These are phyloP conservation scores for Silene conica DNA, from an alignment of 148 eudicot species.

Conservation along the genomic window DNA sequence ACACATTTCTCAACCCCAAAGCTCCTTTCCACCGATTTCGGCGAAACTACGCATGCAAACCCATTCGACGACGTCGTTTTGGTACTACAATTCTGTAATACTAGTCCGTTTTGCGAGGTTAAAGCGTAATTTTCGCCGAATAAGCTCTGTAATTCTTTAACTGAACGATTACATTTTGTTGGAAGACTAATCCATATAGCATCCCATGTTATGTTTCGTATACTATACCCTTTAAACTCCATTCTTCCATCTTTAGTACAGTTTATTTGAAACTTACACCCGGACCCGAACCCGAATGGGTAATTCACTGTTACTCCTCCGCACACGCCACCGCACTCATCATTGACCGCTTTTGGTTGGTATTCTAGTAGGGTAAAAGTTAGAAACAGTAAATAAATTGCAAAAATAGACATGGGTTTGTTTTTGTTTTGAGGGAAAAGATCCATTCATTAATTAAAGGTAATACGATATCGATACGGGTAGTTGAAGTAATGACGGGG, in stretches of 20 bases:
- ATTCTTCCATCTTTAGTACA: constrained; percentile 32
- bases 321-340: constrained; percentile 35
- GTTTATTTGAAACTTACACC: constrained; percentile 43
- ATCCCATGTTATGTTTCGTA: constrained; percentile 42
- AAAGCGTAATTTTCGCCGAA: constrained; percentile 39
- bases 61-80: neutral
- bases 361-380: neutral
- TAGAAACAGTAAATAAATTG: neutral
- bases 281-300: constrained; percentile 69
- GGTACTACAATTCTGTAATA: constrained; percentile 38
- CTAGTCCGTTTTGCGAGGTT: constrained; percentile 41
- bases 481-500: neutral
- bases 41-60: constrained; percentile 33
- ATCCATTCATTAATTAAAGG: no score
- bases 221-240: constrained; percentile 25
- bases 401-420: no score
- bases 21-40: constrained; percentile 23
- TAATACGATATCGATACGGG: neutral
- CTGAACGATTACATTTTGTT: constrained; percentile 43
- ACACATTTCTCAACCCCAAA: constrained; percentile 24
- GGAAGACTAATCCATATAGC: constrained; percentile 37
- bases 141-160: constrained; percentile 17
- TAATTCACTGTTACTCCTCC: constrained; percentile 31
- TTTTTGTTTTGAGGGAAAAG: no score
- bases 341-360: neutral